Conservation (phyloP, 805 yeast species). For the Phaffomyces thermotolerans region DNA sequence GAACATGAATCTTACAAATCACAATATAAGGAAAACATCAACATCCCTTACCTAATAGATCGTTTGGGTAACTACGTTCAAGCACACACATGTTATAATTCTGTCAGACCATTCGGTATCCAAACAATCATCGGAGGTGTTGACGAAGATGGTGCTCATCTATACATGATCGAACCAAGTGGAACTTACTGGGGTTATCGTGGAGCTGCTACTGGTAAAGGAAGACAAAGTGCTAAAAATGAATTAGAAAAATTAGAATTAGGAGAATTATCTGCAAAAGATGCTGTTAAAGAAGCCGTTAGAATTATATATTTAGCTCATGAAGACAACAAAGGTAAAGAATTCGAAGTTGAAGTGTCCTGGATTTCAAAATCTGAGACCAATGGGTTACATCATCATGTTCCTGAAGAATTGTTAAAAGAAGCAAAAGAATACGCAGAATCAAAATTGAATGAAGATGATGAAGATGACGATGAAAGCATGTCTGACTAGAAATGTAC, state of each 20-base stretch:
- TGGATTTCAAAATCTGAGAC: conserved; percentile 82
- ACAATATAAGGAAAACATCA: conserved; percentile 66
- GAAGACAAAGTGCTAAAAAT: conserved; percentile 95
- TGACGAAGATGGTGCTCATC: conserved; percentile 83
- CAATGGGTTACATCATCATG: conserved; percentile 67
- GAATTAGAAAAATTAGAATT: conserved; percentile 85
- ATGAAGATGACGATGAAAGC: conserved; percentile 42
- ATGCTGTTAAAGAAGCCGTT: conserved; percentile 92
- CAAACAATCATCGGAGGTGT: conserved; percentile 90
- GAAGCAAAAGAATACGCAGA: conserved; percentile 84
- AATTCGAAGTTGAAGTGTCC: conserved; percentile 87
- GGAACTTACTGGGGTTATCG: conserved; percentile 96
- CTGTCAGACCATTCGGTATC: conserved; percentile 97
- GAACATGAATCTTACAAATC: conserved; percentile 78
- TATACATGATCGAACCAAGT: conserved; percentile 96
- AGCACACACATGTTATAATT: conserved; percentile 90
- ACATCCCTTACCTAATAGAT: conserved; percentile 76
- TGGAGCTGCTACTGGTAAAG: conserved; percentile 98
- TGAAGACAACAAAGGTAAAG: conserved; percentile 96
- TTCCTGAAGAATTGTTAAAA: conserved; percentile 69
- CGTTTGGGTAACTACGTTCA: conserved; percentile 88
- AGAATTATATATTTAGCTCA: conserved; percentile 89
- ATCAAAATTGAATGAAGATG: conserved; percentile 74
- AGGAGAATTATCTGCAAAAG: conserved; percentile 59
- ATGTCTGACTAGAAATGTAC: conserved; percentile 25